Base-by-base conservation (phyloP, 306 rosid genomes). In the Leucaena leucocephala region DNA sequence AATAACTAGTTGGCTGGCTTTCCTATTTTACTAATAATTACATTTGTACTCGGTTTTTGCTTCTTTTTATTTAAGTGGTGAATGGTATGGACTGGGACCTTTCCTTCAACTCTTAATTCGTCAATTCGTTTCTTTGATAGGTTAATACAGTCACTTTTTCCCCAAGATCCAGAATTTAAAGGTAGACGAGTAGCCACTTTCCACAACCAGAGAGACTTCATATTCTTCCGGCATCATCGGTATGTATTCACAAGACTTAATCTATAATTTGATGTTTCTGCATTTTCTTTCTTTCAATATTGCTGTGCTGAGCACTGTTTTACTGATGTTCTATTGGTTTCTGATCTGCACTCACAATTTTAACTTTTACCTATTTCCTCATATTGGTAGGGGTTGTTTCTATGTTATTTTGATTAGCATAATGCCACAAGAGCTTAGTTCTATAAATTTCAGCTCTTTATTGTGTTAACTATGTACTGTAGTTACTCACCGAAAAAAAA, bases 191-290 rank as follows among this genome's bases (percentile, higher is more conserved):
- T 95, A 55, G 98, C 85, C 15, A 95, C 99, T 43, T 93, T 95
- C 75, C 99, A 93, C 88, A 95, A 95, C 81, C 99, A 93, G 85
- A 87, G 96, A 71, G 99, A 95, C 82, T 95, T 93, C 82, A 80
- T 95, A 76, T 95, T 95, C 80, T 90, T 95, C 84, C 91, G 97
- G 79, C 99, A 91, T 85, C 98, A 92, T 79, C 83, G 99, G 98
- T 95, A 66, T 75, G 80, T 69, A 54, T 72, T 76, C 55, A 42
- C 34, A 3, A 68, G 74, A 35, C 68, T 59, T 35, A 46, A 57
- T 55, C 5, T 33, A 43, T 71, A 59, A 19, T 22, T 52, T 70
- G 38, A 35, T 33, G 39, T 61, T 61, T 61, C 9, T 11, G 17
- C 67, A 61, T 61, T 61, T 34, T 59, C 35, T 19, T 21, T 22